phyloP scores from a whole-genome alignment of 2,329 filamentous ascomycete species.

The Rhynchosporium graminicola region DNA sequence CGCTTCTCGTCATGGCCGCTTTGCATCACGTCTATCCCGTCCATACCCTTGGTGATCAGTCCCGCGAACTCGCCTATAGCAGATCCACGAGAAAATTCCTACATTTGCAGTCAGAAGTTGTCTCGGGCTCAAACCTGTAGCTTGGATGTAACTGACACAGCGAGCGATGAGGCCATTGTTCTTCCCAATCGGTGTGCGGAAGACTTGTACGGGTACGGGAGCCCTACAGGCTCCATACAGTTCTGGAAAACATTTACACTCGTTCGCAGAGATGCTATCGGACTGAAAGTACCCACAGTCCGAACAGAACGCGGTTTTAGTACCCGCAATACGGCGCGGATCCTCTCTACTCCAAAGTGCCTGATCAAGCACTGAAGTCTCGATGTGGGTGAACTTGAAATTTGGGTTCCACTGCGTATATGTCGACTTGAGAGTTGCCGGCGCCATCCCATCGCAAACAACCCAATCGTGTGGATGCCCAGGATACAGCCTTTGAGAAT shows the following conservation, averaged over 20 bases:
- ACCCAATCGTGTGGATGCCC: conserved; percentile 19
- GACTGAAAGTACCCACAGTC: conserved; percentile 17
- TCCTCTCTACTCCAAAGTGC: conserved; percentile 7
- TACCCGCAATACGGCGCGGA: conserved; percentile 3
- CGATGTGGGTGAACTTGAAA: conserved; percentile 12
- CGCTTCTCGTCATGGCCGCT: conserved; percentile 42
- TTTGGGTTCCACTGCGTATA: conserved; percentile 15
- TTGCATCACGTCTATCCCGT: conserved; percentile 57
- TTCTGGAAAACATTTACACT: conserved; percentile 16
- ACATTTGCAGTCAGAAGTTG: neutral
- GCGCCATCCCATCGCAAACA: conserved; percentile 2
- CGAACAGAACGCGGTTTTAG: conserved; percentile 4
- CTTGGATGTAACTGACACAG: conserved; percentile 14
- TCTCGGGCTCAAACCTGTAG: neutral
- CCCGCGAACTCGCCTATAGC: conserved; percentile 59
- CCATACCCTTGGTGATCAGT: conserved; percentile 53
- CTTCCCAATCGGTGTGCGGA: conserved; percentile 15
- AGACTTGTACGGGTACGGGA: conserved; percentile 13
- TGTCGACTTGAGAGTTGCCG: conserved; percentile 7
- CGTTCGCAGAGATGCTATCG: conserved; percentile 7
- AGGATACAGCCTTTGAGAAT: neutral
- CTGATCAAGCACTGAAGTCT: conserved; percentile 11
- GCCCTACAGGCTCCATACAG: conserved; percentile 11
- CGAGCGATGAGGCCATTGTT: conserved; percentile 18
- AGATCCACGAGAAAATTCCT: conserved; percentile 50